phyloP scores from a whole-genome alignment of 2,329 filamentous ascomycete species.

The Beauveria sp. region DNA sequence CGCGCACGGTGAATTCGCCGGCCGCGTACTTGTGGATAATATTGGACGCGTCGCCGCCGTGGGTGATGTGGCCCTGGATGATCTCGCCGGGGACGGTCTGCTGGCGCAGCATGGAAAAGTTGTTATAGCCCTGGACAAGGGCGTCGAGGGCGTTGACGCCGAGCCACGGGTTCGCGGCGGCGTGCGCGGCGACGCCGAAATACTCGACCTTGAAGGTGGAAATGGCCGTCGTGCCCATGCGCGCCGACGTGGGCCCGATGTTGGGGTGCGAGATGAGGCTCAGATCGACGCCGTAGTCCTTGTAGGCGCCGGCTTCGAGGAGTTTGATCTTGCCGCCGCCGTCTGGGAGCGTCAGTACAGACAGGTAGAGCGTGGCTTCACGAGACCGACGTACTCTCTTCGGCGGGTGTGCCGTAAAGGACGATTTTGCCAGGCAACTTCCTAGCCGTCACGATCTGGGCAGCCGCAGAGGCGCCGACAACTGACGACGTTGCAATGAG shows the following conservation, averaged over 20 bases:
- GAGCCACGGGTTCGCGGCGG: constrained; percentile 47
- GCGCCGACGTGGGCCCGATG: constrained; percentile 33
- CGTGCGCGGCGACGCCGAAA: constrained; percentile 47
- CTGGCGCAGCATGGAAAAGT: constrained; percentile 44
- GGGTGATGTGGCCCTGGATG: constrained; percentile 42
- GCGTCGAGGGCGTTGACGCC: constrained; percentile 53
- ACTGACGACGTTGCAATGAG: constrained; percentile 43
- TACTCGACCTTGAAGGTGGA: constrained; percentile 42
- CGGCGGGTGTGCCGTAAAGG: constrained; percentile 45
- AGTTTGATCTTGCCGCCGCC: constrained; percentile 43
- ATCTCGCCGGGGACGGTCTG: constrained; percentile 45
- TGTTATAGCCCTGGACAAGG: constrained; percentile 38
- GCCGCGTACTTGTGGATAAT: constrained; percentile 45
- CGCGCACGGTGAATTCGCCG: constrained; percentile 37
- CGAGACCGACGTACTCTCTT: constrained; percentile 32
- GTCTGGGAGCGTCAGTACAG: not conserved
- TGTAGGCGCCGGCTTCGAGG: constrained; percentile 36
- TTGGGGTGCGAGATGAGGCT: constrained; percentile 24
- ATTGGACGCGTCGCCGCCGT: constrained; percentile 45
- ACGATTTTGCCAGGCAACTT: constrained; percentile 35
- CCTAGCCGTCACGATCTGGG: constrained; percentile 32
- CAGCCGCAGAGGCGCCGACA: constrained; percentile 38
- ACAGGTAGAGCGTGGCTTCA: not conserved
- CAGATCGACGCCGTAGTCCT: constrained; percentile 22
- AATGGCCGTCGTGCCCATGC: constrained; percentile 46